Evolutionary conservation across 2,329 filamentous ascomycete genomes (phyloP), one percentile per base, ranked within the genome.

Genomic region (Fusarium sublunatum): DNA sequence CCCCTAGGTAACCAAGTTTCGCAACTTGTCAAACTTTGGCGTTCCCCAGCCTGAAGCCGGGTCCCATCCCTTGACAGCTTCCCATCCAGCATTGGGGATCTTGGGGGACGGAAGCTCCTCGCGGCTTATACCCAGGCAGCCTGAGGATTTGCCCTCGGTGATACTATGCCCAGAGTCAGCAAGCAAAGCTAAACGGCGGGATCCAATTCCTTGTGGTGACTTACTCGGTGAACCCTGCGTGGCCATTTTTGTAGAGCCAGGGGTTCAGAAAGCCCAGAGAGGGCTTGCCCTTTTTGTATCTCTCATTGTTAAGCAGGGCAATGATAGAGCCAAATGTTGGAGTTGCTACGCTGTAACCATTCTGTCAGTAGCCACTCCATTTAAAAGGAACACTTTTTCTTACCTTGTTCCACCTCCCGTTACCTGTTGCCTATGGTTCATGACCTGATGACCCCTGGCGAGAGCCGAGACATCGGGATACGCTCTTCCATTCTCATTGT

Each of bases 321-420:
- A 92, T 77, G 61, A 92, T 81, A 12, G 82, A 82, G 0, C 88
- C 87, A 45, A 89, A 83, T 1, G 87, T 78, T 0, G 90, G 90
- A 1, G 85, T 77, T 3, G 88, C 83, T 1, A 88, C 88, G 53
- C 79, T 82, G 43, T 22, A 12, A 26, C 2, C 9, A 38, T 6
- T 9, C 56, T 67, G 53, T 54, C 10, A 42, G 41, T 8, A 13
- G 1, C 5, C 19, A 2, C 13, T 2, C 1, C 2, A 3, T 4
- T n/a, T 15, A 2, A 26, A 13, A 32, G 38, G 24, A 5, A 13
- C 15, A 13, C 19, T 7, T 3, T 19, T 8, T 12, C 26, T 60
- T 63, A 75, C 75, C 75, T 77, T 8, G 75, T 73, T 63, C 77
- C 71, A 12, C 75, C 76, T 2, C 70, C 64, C 9, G 36, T 51